Base-by-base conservation (phyloP, 371 early-diverging fungal species). In the Syncephalastrum monosporum region DNA sequence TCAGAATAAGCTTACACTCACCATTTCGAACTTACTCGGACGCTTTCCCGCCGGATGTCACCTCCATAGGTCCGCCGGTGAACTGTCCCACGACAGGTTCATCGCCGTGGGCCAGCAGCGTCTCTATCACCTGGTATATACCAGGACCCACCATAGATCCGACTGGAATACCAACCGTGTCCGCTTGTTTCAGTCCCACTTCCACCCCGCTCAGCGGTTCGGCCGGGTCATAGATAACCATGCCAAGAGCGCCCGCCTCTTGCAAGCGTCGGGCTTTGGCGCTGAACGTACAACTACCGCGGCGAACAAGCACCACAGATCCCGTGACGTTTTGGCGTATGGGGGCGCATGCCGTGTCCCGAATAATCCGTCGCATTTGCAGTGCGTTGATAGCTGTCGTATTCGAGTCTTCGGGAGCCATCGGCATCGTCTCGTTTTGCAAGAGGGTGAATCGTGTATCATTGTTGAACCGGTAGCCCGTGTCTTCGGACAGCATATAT, bases 231-330 rank as follows among this genome's bases (percentile, higher is more conserved):
- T 55, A 53, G 16, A 63, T 25, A 6, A 63, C 13, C 42, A 63
- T 45, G 7, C 58, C 63, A 16, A 29, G 21, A 3, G 52, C 63
- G 38, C 63, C 63, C 6, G 58, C 63, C 15, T 50, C 58, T 50
- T 63, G 63, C 23, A 52, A 54, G 19, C 58, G 45, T 46, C 53
- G 54, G 17, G 63, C 63, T 45, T 58, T 63, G 49, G 57, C 50
- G n/a, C 55, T 55, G 44, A 57, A 63, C 5, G 53, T 59, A 25
- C 58, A 57, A 15, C 38, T n/a, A 1, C 58, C 63, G 1, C 50
- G 63, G 15, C 45, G 44, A 12, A 57, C 54, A 24, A 60, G 43
- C 4, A 67, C 57, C 57, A 70, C 44, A 10, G 47, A 10, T 17
- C 60, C 43, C 15, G 52, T 27, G 33, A 70, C 43, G 24, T 70